These are phyloP conservation scores for Colletotrichum euphorbiae DNA, from an alignment of 2,329 filamentous ascomycete species.

Conservation along the genomic window DNA sequence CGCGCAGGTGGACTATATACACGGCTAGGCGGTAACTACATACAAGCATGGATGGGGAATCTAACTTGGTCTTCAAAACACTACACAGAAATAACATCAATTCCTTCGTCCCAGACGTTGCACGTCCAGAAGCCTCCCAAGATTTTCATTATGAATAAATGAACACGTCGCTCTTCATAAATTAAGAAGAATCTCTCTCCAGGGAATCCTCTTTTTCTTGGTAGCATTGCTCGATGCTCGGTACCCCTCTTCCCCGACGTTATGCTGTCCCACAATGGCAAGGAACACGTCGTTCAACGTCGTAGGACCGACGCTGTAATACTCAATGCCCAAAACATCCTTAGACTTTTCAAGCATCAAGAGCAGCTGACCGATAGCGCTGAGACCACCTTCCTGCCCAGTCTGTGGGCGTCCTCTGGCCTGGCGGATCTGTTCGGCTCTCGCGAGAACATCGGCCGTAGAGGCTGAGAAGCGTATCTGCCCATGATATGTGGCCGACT, in stretches of 20 bases:
- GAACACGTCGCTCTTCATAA: background rate
- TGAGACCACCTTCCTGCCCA: constrained; percentile 38
- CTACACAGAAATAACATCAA: no score
- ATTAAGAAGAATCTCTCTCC: constrained; percentile 24
- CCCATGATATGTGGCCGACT: constrained; percentile 61
- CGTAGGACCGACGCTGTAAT: constrained; percentile 90
- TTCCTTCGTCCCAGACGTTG: no score
- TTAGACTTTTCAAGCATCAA: constrained; percentile 79
- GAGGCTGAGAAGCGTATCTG: constrained; percentile 46
- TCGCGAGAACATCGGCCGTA: constrained; percentile 32
- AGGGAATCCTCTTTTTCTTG: constrained; percentile 22
- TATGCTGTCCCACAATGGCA: constrained; percentile 82
- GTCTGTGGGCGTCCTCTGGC: background rate
- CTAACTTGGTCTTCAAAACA: no score
- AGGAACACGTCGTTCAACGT: constrained; percentile 93
- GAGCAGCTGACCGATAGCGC: constrained; percentile 76
- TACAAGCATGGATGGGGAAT: no score
- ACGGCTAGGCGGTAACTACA: no score
- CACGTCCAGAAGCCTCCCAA: background rate
- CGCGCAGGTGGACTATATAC: no score
- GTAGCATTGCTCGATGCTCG: background rate
- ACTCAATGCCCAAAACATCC: constrained; percentile 76
- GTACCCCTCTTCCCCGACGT: constrained; percentile 79
- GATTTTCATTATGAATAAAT: background rate
- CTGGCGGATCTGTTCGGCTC: background rate